Evolutionary conservation across 2,329 filamentous ascomycete species (phyloP).

Genomic region (Sphaerulina vaccinii): DNA sequence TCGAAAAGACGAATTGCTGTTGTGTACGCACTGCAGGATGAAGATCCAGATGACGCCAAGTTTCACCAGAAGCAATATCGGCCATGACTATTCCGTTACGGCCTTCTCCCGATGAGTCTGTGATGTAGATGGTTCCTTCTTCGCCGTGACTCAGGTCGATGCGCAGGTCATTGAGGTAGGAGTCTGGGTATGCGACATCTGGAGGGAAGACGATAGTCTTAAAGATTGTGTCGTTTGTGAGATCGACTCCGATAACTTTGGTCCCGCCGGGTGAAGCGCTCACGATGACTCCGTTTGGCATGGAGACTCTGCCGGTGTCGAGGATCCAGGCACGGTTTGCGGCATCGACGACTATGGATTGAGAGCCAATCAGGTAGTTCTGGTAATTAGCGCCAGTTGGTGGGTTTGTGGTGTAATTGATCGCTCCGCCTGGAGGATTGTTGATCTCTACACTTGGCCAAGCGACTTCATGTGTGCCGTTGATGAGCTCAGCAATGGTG

Average conservation of each 20-base stretch:
- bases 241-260: conserved; percentile 52
- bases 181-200: conserved; percentile 48
- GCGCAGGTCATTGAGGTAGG: conserved; percentile 56
- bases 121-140: conserved; percentile 55
- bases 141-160: conserved; percentile 50
- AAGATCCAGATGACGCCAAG: conserved; percentile 52
- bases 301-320: conserved; percentile 51
- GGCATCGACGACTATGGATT: conserved; percentile 54
- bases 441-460: conserved; percentile 49
- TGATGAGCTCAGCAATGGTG: conserved; percentile 49
- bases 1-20: conserved; percentile 48
- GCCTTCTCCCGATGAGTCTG: conserved; percentile 51
- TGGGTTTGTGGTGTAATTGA: conserved; percentile 52
- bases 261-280: conserved; percentile 49
- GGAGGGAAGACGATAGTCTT: conserved; percentile 53
- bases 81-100: conserved; percentile 52
- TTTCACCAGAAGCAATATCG: conserved; percentile 50
- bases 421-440: conserved; percentile 49
- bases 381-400: conserved; percentile 48
- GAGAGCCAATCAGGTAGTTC: conserved; percentile 53
- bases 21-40: conserved; percentile 43
- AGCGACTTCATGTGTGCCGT: conserved; percentile 45
- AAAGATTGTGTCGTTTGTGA: conserved; percentile 48
- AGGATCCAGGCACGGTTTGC: conserved; percentile 54
- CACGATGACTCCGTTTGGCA: conserved; percentile 46